These are phyloP conservation scores for Solanum pimpinellifolium DNA, from an alignment of 257 asterid species.

Conservation along the genomic window DNA sequence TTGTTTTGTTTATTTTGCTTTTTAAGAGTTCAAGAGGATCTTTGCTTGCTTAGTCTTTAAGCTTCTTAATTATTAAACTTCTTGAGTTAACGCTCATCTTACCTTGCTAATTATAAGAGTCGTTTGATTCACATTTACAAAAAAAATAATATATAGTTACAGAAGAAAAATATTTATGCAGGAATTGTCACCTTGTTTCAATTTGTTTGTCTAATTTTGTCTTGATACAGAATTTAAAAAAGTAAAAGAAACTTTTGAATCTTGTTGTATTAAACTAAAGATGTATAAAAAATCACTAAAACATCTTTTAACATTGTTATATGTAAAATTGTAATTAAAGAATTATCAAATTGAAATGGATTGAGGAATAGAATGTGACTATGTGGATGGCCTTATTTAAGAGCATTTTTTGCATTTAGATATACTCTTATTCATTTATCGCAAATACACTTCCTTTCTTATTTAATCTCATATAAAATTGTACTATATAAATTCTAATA, in stretches of 20 bases:
- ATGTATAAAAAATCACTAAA: too few relatives aligned
- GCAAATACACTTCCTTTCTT: background rate
- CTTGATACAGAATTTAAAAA: background rate
- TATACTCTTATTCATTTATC: background rate
- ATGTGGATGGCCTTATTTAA: background rate
- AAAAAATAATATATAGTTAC: background rate
- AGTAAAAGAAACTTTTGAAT: too few relatives aligned
- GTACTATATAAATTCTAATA: background rate
- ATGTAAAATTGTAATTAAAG: too few relatives aligned
- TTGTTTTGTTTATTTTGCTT: constrained; percentile 31
- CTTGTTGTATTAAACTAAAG: background rate
- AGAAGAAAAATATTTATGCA: background rate
- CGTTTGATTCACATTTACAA: background rate
- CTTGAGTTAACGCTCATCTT: background rate
- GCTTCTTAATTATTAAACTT: constrained; percentile 22
- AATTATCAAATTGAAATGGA: too few relatives aligned
- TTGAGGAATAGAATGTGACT: too few relatives aligned
- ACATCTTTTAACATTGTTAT: too few relatives aligned
- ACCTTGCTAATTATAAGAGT: background rate
- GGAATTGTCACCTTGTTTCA: background rate
- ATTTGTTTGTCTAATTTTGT: background rate
- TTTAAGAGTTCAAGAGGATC: constrained; percentile 50
- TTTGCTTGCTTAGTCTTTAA: constrained; percentile 62
- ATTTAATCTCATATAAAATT: background rate
- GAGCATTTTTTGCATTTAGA: background rate